phyloP scores from a whole-genome alignment of 73 alveolate species.

The Tetrahymena borealis region DNA sequence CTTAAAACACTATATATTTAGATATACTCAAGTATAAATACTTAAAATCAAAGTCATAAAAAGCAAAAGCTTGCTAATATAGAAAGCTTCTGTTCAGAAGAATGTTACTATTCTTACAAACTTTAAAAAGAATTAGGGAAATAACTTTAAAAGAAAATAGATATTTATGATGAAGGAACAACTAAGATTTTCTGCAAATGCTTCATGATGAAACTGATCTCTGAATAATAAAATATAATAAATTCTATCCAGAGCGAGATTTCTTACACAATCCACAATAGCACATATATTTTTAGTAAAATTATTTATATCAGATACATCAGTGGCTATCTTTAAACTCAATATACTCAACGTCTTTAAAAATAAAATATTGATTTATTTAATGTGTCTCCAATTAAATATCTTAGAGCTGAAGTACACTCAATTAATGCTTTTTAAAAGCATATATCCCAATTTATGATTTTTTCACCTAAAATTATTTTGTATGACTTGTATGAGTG shows the following conservation, averaged over 20 bases:
- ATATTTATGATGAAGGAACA: not conserved
- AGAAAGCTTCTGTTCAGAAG: not conserved
- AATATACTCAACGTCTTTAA: not conserved
- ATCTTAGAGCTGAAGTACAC: not conserved
- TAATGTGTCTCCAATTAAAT: not conserved
- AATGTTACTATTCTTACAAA: not conserved
- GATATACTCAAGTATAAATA: not conserved
- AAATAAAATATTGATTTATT: not conserved
- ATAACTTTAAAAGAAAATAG: not conserved
- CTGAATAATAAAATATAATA: not conserved
- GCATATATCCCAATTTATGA: not conserved
- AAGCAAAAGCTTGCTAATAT: not conserved
- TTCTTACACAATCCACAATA: not conserved
- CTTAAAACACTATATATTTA: not conserved
- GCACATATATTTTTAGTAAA: not conserved
- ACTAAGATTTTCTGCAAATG: not conserved
- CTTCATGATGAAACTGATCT: not conserved
- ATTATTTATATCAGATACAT: not conserved
- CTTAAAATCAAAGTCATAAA: not conserved
- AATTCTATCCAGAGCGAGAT: not conserved
- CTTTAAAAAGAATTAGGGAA: not conserved
- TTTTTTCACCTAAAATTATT: not conserved
- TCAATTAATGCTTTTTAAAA: not conserved
- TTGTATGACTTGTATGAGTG: not conserved
- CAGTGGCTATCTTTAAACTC: not conserved